phyloP scores from a whole-genome alignment of 345 rosid genomes.

The Rhizophora apiculata region DNA sequence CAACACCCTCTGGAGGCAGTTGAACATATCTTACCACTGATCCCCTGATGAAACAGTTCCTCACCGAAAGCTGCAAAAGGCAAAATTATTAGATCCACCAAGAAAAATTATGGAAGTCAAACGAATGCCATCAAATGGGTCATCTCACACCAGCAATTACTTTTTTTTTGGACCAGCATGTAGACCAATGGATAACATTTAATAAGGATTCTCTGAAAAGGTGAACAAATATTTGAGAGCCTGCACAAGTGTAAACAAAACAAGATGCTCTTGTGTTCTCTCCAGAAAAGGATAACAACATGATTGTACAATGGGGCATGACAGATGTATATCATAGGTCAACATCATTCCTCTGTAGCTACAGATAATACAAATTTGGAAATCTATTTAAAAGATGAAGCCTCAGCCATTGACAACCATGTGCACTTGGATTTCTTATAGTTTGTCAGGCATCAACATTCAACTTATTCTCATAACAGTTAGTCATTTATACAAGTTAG shows the following conservation, averaged over 20 bases:
- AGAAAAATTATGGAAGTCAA: background rate
- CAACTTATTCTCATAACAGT: too few species aligned
- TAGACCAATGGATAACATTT: background rate
- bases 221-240: too few species aligned
- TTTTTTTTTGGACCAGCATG: background rate
- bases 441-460: too few species aligned
- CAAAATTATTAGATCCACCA: constrained; percentile 8
- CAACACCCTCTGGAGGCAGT: constrained; percentile 93
- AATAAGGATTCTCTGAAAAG: background rate
- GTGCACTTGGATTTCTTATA: too few species aligned
- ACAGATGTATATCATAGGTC: too few species aligned
- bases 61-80: constrained; percentile 81
- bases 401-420: too few species aligned
- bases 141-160: background rate
- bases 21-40: constrained; percentile 98
- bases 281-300: too few species aligned
- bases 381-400: too few species aligned
- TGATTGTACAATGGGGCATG: too few species aligned
- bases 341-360: background rate
- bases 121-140: background rate
- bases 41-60: constrained; percentile 98
- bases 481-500: too few species aligned
- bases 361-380: background rate
- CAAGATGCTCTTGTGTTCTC: too few species aligned
- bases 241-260: too few species aligned